Base-by-base conservation (phyloP, 495 filamentous ascomycete genomes). In the Hypoxylon cercidicola region DNA sequence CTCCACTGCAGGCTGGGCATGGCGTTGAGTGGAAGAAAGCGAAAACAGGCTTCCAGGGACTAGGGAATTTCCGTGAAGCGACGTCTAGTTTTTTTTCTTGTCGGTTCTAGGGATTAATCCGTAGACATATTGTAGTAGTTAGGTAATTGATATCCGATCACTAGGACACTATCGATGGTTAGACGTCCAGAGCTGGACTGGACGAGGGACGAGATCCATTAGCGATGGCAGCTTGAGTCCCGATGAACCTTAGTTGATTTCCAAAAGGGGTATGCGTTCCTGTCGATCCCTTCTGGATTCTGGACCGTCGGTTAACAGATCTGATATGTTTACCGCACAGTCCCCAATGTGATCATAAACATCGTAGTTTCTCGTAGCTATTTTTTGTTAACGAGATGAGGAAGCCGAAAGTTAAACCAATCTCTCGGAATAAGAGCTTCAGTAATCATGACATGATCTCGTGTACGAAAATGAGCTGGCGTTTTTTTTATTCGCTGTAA, bases 371-470 rank as follows among this genome's bases (percentile, higher is more conserved):
- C 25, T 25, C 19, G 47, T 46, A n/a, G 43, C 25, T 28, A 3
- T 28, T 28, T 7, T 51, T 48, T 44, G 41, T 69, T 60, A 65
- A 61, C 56, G 66, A 69, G 56, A 69, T 65, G 66, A 69, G 54
- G 35, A 65, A 55, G n/a, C 51, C 50, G 61, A 48, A 28, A 61
- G 55, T 34, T 49, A 39, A 64, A 60, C 65, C 60, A 56, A 20
- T 55, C 45, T 51, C 50, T 68, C 50, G 45, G 59, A 51, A 55
- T 52, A 10, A 35, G 5, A 23, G 39, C 30, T 50, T 5, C 39
- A 11, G 51, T 34, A 8, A 47, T 63, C 43, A 28, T 53, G 46
- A 55, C 46, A 16, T 20, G 12, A 35, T 39, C 51, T 63, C 65
- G 64, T 59, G 49, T 47, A 21, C n/a, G 55, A 63, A 60, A 63